Evolutionary conservation across 257 asterid genomes (phyloP).

Genomic region (Solanum verrucosum): DNA sequence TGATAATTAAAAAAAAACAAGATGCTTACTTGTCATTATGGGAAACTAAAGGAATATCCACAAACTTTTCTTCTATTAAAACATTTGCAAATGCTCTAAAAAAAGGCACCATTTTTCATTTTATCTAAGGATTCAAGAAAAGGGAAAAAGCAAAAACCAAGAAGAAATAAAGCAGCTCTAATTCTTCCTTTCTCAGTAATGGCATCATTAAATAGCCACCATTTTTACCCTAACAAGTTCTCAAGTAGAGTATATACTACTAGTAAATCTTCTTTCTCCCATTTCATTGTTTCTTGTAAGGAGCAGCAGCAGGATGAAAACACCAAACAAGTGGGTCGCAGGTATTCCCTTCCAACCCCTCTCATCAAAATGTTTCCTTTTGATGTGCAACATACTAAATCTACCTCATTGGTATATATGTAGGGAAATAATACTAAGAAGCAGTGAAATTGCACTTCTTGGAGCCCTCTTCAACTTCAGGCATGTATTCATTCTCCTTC

Average conservation of each 20-base stretch:
- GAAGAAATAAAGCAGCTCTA: neutral
- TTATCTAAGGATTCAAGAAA: neutral
- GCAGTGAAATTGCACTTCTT: conserved; percentile 67
- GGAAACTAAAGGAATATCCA: neutral
- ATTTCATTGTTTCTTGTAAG: neutral
- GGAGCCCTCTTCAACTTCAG: conserved; percentile 85
- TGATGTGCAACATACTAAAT: neutral
- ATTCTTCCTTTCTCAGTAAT: conserved; percentile 3
- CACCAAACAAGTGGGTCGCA: neutral
- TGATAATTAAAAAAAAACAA: neutral
- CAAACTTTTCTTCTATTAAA: neutral
- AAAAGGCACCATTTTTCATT: neutral
- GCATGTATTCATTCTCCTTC: conserved; percentile 13
- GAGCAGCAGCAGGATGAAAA: neutral
- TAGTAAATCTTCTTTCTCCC: neutral
- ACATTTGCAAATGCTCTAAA: neutral
- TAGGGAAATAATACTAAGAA: conserved; percentile 71
- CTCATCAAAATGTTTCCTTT: neutral
- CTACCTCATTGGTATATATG: neutral
- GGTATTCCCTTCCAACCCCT: neutral
- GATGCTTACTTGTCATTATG: neutral
- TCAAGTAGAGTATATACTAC: neutral
- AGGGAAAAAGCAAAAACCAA: neutral
- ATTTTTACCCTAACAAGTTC: neutral
- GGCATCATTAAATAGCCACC: conserved; percentile 2